Evolutionary conservation across 2,329 filamentous ascomycete species (phyloP).

Genomic region (Colletotrichum echinochloae): DNA sequence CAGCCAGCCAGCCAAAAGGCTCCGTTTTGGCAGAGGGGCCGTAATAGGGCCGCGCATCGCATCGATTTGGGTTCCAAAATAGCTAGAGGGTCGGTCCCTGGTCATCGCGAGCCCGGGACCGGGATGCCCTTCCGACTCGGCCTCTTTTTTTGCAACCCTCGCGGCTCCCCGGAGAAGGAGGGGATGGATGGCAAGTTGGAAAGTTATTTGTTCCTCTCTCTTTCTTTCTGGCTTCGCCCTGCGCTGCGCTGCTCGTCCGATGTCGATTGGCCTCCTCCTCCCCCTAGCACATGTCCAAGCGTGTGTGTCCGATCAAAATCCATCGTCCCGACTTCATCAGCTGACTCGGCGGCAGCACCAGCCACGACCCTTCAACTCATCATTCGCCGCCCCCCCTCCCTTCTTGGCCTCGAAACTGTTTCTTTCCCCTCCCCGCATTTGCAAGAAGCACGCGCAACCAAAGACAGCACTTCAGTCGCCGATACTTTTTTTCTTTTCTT

Average conservation of each 20-base stretch:
- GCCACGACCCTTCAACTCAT: background rate
- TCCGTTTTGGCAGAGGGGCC: constrained; percentile 35
- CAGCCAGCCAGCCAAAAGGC: constrained; percentile 27
- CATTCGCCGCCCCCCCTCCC: background rate
- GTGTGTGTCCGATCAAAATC: background rate
- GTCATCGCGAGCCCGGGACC: background rate
- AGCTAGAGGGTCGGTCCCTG: constrained; percentile 24
- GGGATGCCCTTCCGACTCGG: background rate
- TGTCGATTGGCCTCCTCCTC: constrained; percentile 33
- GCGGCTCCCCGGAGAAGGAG: background rate
- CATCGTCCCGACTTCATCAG: constrained; percentile 24
- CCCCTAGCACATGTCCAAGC: constrained; percentile 33
- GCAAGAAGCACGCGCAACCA: constrained; percentile 22
- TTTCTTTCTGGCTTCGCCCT: constrained; percentile 5
- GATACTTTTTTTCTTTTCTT: background rate
- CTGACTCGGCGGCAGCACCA: constrained; percentile 26
- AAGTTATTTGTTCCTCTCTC: constrained; percentile 21
- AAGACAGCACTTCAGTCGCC: background rate
- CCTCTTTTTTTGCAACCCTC: background rate
- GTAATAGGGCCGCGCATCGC: constrained; percentile 36
- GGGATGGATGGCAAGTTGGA: background rate
- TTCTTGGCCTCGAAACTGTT: constrained; percentile 15
- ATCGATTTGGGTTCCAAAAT: constrained; percentile 30
- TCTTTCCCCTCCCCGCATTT: constrained; percentile 32
- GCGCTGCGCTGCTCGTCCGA: constrained; percentile 26